Base-by-base conservation (phyloP, 805 yeast species). In the Saccharomycopsis synnaedendra region DNA sequence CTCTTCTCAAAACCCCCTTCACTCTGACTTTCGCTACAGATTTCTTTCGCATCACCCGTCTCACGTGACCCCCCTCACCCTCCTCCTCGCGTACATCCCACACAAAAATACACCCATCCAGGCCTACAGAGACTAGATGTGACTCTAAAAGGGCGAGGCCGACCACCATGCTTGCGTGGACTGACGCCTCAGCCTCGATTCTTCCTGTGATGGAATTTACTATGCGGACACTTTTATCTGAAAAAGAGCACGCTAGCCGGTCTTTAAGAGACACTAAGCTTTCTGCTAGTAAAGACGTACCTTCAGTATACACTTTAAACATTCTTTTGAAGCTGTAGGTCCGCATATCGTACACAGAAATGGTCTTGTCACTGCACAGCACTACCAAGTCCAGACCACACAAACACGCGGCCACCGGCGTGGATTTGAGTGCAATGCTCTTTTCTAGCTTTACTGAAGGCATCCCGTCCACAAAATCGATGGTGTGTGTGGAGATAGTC, bases 221-320 rank as follows among this genome's bases (percentile, higher is more conserved):
- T 1, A 68, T 55, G 29, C 84, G 61, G 2, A 82, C 60, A 31
- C 83, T 72, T 57, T 78, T 79, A 58, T 82, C 88, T 0, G 75
- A 59, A 3, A 76, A 68, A 1, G 79, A 63, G 3, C 70, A 69
- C 6, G 68, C 62, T 3, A 76, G 56, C 10, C 61, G 50, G 5
- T 60, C 56, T 6, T 36, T 39, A 7, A 64, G 52, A 6, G 59
- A 49, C 1, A 71, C 54, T 6, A 63, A 60, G 30, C 75, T 63
- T 44, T 67, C 65, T 51, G 76, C 82, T 5, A 42, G 31, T 29
- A 71, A 64, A 39, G 68, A 65, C 11, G 74, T 78, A 48, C 62
- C 65, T 4, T 54, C 57, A 42, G 64, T 65, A 54, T 64, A 66
- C 44, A 56, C 56, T 52, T 76, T 74, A 51, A 76, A 58, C 1